Percentiles rank a stretch among this genome's conserved stretches.
Evolutionary conservation across 768 basidiomycete species (phyloP).

Genomic region (Tulasnella sp.): DNA sequence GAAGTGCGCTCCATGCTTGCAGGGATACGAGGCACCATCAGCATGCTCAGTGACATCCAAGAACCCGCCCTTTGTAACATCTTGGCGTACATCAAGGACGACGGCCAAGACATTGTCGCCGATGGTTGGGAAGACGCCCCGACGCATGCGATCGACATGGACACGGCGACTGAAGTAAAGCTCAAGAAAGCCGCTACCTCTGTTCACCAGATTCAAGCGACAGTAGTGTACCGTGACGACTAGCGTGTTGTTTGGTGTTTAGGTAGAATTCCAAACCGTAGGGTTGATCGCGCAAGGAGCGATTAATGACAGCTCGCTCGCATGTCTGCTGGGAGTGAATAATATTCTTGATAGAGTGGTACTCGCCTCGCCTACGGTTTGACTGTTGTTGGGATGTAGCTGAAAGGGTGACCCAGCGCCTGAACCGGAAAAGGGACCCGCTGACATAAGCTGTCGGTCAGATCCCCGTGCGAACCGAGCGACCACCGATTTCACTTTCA

Average conservation of each 20-base stretch:
- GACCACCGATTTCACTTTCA: background rate
- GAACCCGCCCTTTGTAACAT: conserved; percentile 13
- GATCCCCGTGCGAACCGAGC: background rate
- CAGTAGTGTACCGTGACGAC: conserved; percentile 3
- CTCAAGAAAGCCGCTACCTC: conserved; percentile 9
- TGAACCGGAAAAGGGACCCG: background rate
- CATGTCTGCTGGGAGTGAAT: background rate
- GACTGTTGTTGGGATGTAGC: background rate
- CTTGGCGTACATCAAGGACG: conserved; percentile 4
- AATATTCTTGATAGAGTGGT: background rate
- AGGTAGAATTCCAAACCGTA: background rate
- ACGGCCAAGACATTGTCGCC: background rate
- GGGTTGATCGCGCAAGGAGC: background rate
- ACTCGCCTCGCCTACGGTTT: background rate
- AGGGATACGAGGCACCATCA: conserved; percentile 8
- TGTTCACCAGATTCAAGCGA: conserved; percentile 1
- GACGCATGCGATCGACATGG: conserved; percentile 2
- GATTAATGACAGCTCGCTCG: background rate
- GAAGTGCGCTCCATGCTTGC: conserved; percentile 11
- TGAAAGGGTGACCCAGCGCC: background rate
- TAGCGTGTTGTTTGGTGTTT: background rate
- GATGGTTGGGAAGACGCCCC: conserved; percentile 10
- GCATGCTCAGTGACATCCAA: conserved; percentile 13
- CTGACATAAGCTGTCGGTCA: background rate
- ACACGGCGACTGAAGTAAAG: conserved; percentile 7